Base-by-base conservation (phyloP, 345 rosid genomes). In the Dipteronia sinensis region DNA sequence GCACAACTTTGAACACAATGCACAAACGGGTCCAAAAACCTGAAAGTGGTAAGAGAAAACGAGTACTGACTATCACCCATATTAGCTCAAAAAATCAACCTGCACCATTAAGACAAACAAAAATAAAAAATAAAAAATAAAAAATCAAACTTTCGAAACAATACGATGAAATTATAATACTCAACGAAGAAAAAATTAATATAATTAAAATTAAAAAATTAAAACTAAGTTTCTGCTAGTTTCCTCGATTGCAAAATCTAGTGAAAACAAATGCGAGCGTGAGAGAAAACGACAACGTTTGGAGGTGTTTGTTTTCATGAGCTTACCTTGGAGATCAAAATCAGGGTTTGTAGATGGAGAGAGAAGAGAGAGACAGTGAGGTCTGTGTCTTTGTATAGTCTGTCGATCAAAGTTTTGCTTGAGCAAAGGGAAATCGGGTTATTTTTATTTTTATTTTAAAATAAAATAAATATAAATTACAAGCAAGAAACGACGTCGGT, bases 61-160 rank as follows among this genome's bases (percentile, higher is more conserved):
- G 95, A 93, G 86, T 91, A 93, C 84, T 95, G 98, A 77, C 98
- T 93, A 70, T 95, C 98, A 2, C 98, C 98, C 98, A 95, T 95
- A 69, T 73, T 68, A 53, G n/a, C 58, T 17, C 49, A 46, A 46
- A 46, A 34, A 46, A 46, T 4, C 49, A 46, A 46, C 49, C 49
- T 46, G 49, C 49, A 46, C 49, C 49, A 46, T 46, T 46, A 46
- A 46, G 10, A 42, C 46, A 42, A 42, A 42, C 10, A 42, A 42
- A 40, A 4, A 38, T n/a, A n/a, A n/a, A n/a, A n/a, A n/a, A n/a
- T n/a, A 38, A 38, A 1, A 38, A 38, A 40, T 1, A 40, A 8
- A 46, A 46, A 10, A 46, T 46, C 49, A 46, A 10, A 10, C 12
- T 46, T 46, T 10, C 49, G 49, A 46, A 10, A 46, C 49, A 46